Percentiles rank a stretch among this genome's conserved stretches.
These are phyloP conservation scores for Physaria fendleri DNA, from an alignment of 345 rosid species.

Conservation along the genomic window DNA sequence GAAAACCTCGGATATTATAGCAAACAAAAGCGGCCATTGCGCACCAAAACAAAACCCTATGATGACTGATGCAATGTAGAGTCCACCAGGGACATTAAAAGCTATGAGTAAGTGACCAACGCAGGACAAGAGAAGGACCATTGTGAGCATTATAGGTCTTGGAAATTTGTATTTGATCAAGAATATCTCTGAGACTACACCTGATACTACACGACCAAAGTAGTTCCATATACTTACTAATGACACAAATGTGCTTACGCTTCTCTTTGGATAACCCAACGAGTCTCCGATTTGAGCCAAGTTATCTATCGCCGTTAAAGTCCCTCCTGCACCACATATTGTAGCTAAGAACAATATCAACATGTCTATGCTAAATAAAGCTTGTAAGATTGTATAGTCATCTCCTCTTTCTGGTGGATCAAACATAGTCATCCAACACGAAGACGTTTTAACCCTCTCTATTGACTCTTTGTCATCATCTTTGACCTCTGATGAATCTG, in stretches of 20 bases:
- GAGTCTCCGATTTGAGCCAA: constrained; percentile 44
- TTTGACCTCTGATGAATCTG: too few species aligned
- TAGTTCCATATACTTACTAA: constrained; percentile 55
- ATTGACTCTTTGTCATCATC: too few species aligned
- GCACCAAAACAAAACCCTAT: constrained; percentile 53
- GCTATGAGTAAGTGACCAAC: constrained; percentile 43
- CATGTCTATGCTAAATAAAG: constrained; percentile 51
- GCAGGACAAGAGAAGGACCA: constrained; percentile 36
- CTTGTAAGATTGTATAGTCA: constrained; percentile 48
- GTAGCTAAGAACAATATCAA: constrained; percentile 40
- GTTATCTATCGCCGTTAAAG: constrained; percentile 40
- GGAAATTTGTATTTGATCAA: constrained; percentile 40
- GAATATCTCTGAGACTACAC: constrained; percentile 42
- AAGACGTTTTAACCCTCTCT: constrained; percentile 25
- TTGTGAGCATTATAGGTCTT: constrained; percentile 38
- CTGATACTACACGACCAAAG: constrained; percentile 45
- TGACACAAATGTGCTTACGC: constrained; percentile 41
- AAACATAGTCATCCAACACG: constrained; percentile 33
- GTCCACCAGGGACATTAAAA: constrained; percentile 42
- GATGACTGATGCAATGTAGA: constrained; percentile 43
- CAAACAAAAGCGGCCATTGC: constrained; percentile 39
- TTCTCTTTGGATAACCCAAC: constrained; percentile 35
- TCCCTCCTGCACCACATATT: constrained; percentile 44
- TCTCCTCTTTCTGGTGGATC: constrained; percentile 51
- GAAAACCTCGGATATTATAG: constrained; percentile 48